These are phyloP conservation scores for Coemansia sp. DNA, from an alignment of 192 early-diverging fungal genomes.

Conservation along the genomic window DNA sequence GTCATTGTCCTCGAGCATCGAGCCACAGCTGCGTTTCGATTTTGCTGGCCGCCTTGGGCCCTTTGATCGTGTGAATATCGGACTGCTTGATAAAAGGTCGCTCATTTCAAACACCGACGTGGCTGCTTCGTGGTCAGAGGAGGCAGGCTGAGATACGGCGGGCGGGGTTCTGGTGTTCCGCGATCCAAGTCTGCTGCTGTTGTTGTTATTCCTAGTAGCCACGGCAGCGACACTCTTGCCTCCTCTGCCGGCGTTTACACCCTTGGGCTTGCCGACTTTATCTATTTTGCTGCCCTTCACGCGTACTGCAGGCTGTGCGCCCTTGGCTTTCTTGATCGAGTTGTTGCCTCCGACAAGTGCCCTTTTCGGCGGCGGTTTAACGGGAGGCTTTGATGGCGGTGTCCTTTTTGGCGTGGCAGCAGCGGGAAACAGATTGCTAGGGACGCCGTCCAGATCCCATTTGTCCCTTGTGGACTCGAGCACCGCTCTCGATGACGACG, in stretches of 20 bases:
- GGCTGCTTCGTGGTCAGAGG: background rate
- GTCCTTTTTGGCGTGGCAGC: background rate
- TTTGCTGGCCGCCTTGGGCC: constrained; percentile 2
- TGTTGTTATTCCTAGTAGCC: background rate
- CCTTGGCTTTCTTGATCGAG: background rate
- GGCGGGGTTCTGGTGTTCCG: background rate
- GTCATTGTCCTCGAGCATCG: background rate
- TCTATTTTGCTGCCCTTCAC: background rate
- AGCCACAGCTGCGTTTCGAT: background rate
- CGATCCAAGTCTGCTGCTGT: background rate
- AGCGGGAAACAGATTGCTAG: background rate
- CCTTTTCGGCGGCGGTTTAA: constrained; percentile 2
- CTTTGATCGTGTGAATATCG: constrained; percentile 10
- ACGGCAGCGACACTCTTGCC: background rate
- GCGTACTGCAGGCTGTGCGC: background rate
- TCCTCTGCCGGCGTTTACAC: background rate
- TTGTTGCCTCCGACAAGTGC: background rate
- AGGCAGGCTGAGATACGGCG: background rate
- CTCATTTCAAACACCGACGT: constrained; percentile 28
- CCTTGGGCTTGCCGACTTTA: background rate
- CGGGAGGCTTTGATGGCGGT: background rate
- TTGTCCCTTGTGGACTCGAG: constrained; percentile 32
- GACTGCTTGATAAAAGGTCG: constrained; percentile 21
- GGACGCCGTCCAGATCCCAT: constrained; percentile 32
- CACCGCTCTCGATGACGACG: constrained; percentile 19